Evolutionary conservation across 805 yeast species (phyloP).

Genomic region (Starmerella vaccinii): DNA sequence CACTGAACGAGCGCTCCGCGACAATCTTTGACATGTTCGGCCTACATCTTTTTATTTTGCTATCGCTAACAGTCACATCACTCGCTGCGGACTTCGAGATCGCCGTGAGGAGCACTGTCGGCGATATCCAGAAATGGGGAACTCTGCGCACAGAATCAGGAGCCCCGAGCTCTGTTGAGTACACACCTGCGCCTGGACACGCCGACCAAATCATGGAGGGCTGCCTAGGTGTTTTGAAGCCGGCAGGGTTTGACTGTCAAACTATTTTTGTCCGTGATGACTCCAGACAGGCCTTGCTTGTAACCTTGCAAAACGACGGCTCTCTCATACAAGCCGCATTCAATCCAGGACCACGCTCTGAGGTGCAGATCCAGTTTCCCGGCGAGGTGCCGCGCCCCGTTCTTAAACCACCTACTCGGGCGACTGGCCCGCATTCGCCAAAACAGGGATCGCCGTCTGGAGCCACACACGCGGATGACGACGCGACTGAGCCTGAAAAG

Average conservation of each 20-base stretch:
- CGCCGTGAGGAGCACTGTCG: neutral
- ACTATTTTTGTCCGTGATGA: conserved; percentile 1
- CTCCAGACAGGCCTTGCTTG: conserved; percentile 4
- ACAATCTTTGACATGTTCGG: neutral
- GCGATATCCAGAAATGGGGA: conserved; percentile 2
- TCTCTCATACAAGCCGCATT: conserved; percentile 10
- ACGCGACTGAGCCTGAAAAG: conserved; percentile 9
- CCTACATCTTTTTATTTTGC: neutral
- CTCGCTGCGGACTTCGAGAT: neutral
- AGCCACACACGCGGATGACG: neutral
- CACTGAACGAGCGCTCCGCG: no score
- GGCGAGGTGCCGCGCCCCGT: conserved; percentile 8
- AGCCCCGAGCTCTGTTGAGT: neutral
- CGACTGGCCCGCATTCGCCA: neutral
- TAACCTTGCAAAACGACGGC: conserved; percentile 6
- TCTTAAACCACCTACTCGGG: neutral
- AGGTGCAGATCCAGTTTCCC: conserved; percentile 4
- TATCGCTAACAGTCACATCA: neutral
- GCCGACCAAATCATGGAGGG: conserved; percentile 8
- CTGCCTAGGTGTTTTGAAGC: conserved; percentile 14
- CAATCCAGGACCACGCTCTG: conserved; percentile 22
- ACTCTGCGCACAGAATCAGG: neutral
- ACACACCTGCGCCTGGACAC: neutral
- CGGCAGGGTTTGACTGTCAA: conserved; percentile 13
- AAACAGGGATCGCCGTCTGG: neutral